Conservation (phyloP, 768 basidiomycete genomes). For the Lactarius evosmus region DNA sequence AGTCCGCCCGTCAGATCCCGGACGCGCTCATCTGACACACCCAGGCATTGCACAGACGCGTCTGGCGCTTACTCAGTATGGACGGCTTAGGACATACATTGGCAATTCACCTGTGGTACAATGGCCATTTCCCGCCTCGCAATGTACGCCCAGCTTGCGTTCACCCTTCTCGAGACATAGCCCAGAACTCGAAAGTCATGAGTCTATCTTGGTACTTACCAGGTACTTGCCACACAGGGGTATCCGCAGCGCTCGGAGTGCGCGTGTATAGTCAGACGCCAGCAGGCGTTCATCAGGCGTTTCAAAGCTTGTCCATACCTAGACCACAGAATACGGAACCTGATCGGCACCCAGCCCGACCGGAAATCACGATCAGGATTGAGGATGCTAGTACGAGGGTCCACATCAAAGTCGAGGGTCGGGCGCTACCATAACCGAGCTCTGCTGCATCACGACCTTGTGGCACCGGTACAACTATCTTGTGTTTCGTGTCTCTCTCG, state of each 20-base stretch:
- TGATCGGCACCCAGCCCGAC: background rate
- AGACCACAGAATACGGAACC: background rate
- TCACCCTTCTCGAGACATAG: background rate
- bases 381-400: background rate
- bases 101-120: slow-evolving; percentile 9
- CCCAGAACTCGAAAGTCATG: background rate
- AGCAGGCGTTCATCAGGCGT: background rate
- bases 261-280: background rate
- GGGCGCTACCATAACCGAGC: background rate
- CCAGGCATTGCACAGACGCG: slow-evolving; percentile 12
- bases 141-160: background rate
- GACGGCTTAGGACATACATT: slow-evolving; percentile 2
- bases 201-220: background rate
- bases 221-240: background rate
- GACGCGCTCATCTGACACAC: slow-evolving; percentile 26
- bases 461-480: background rate
- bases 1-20: slow-evolving; percentile 10
- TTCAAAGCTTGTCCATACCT: background rate
- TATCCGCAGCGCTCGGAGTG: background rate
- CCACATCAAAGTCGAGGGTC: background rate
- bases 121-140: slow-evolving; percentile 2
- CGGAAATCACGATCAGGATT: slow-evolving; percentile 1
- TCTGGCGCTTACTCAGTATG: slow-evolving; percentile 13
- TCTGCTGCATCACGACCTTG: background rate
- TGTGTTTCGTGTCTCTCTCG: background rate